phyloP scores from a whole-genome alignment of 345 rosid species.

The Pistacia vera region DNA sequence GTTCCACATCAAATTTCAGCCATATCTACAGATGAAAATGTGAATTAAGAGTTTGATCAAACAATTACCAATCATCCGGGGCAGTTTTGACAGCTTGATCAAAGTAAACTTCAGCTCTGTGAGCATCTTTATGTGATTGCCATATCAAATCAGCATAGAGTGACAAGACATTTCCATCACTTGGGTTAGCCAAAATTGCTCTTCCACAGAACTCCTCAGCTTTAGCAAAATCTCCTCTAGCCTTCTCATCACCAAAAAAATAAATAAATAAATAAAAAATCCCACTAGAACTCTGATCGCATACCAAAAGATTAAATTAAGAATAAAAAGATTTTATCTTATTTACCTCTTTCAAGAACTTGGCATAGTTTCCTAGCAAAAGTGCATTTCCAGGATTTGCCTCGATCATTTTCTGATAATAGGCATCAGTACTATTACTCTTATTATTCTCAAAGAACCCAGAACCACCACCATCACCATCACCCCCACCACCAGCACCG shows the following conservation, averaged over 20 bases:
- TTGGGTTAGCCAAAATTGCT: slow-evolving; percentile 63
- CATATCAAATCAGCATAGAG: slow-evolving; percentile 68
- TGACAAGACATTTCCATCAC: slow-evolving; percentile 57
- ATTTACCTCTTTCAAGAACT: slow-evolving; percentile 65
- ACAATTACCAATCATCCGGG: slow-evolving; percentile 61
- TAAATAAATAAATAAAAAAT: too few species aligned
- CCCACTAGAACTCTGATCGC: not conserved
- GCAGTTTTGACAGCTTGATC: slow-evolving; percentile 60
- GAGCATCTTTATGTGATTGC: slow-evolving; percentile 48
- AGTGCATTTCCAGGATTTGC: slow-evolving; percentile 55
- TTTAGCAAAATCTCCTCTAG: slow-evolving; percentile 52
- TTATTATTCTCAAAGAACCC: slow-evolving; percentile 23
- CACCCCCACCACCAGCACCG: slow-evolving; percentile 26
- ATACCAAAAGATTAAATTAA: not conserved
- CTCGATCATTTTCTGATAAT: slow-evolving; percentile 62
- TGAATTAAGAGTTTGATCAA: not conserved
- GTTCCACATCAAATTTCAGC: slow-evolving; percentile 13
- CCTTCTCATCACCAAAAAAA: slow-evolving; percentile 27
- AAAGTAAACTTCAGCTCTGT: slow-evolving; percentile 55
- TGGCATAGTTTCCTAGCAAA: slow-evolving; percentile 68
- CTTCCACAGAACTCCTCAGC: slow-evolving; percentile 72
- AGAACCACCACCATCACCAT: slow-evolving; percentile 22
- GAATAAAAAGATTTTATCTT: not conserved
- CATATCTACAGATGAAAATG: not conserved
- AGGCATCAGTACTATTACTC: slow-evolving; percentile 49